Evolutionary conservation across 352 stramenopile genomes (phyloP).

Genomic region (Phytopythium litorale): DNA sequence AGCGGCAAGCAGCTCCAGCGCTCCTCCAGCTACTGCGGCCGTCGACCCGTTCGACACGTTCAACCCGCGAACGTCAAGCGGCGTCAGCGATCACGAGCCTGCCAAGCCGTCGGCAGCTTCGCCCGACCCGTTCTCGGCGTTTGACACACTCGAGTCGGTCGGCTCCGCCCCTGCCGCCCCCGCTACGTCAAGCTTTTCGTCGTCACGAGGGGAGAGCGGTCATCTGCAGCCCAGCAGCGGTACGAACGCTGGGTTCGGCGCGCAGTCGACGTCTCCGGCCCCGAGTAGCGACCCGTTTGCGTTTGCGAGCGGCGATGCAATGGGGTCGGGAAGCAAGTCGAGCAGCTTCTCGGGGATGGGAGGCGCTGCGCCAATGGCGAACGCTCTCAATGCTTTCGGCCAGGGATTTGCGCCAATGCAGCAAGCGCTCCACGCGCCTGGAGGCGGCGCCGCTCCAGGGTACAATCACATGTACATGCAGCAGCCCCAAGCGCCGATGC

Average conservation of each 20-base stretch:
- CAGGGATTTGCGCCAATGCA: constrained; percentile 5
- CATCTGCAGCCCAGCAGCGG: not conserved
- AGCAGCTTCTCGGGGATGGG: constrained; percentile 15
- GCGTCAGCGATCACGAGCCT: constrained; percentile 9
- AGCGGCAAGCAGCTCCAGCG: constrained; percentile 16
- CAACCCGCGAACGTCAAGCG: constrained; percentile 12
- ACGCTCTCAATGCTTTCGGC: constrained; percentile 16
- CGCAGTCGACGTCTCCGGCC: constrained; percentile 9
- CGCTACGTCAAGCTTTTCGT: not conserved
- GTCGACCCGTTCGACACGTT: constrained; percentile 24
- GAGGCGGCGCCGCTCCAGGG: not conserved
- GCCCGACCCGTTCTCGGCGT: constrained; percentile 61
- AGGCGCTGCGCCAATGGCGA: not conserved
- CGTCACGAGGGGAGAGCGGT: not conserved
- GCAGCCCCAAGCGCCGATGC: constrained; percentile 27
- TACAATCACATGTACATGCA: constrained; percentile 16
- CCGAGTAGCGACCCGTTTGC: constrained; percentile 44
- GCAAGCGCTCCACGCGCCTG: constrained; percentile 1
- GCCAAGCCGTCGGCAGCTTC: constrained; percentile 5
- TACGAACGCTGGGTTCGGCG: not conserved
- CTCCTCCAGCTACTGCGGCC: constrained; percentile 21
- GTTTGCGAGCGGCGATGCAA: constrained; percentile 25
- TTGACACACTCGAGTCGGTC: constrained; percentile 28
- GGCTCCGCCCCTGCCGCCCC: constrained; percentile 9
- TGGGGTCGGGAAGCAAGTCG: constrained; percentile 12